Conservation (phyloP, 139 green algal species). For the Chlorella sorokiniana region DNA sequence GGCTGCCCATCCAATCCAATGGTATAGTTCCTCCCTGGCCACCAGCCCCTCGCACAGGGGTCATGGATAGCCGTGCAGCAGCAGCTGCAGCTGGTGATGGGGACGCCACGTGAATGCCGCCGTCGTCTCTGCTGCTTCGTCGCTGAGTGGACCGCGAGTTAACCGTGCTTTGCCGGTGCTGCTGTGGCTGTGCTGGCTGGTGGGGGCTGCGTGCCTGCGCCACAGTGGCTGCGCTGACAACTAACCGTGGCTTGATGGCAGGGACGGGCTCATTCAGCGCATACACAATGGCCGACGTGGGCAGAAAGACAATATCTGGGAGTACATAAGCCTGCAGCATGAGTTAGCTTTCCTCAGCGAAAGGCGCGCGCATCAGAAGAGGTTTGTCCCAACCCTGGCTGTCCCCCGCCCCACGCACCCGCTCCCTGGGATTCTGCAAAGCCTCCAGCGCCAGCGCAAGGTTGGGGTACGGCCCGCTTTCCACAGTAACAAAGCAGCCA, state of each 20-base stretch:
- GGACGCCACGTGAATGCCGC: background rate
- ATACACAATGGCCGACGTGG: background rate
- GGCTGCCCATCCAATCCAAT: background rate
- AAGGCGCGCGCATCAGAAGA: too few species aligned
- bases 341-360: background rate
- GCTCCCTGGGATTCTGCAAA: constrained; percentile 12
- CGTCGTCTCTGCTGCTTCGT: background rate
- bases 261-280: constrained; percentile 28
- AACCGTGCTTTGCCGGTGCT: background rate
- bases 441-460: constrained; percentile 6
- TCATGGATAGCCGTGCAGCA: background rate
- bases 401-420: background rate
- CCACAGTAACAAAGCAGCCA: constrained; percentile 41
- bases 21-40: background rate
- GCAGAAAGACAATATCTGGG: constrained; percentile 47
- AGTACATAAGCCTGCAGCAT: constrained; percentile 26
- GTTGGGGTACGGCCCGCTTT: constrained; percentile 35
- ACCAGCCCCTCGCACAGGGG: background rate
- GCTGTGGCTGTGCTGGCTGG: background rate
- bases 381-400: too few species aligned
- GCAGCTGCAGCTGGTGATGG: background rate
- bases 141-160: background rate
- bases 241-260: constrained; percentile 31
- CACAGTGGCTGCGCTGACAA: constrained; percentile 23
- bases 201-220: constrained; percentile 7